phyloP scores from a whole-genome alignment of 257 asterid species.

The Eucommia ulmoides region DNA sequence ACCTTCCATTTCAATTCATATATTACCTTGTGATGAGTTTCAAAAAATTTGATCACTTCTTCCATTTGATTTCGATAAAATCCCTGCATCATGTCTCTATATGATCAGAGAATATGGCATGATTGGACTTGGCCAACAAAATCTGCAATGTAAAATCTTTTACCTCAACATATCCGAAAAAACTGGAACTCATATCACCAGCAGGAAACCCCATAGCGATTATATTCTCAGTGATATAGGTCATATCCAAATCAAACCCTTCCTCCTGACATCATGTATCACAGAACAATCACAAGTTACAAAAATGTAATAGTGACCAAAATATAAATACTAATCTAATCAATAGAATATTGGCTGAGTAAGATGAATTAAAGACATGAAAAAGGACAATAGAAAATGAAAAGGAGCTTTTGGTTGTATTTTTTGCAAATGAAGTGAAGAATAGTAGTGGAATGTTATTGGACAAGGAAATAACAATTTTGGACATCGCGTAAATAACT shows the following conservation, averaged over 20 bases:
- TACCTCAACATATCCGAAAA: constrained; percentile 95
- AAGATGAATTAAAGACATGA: background rate
- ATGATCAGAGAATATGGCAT: constrained; percentile 11
- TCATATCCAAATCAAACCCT: constrained; percentile 97
- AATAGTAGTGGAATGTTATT: background rate
- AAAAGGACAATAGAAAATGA: background rate
- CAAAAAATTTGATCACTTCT: constrained; percentile 92
- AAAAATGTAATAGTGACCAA: too few relatives aligned
- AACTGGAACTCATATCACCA: constrained; percentile 94
- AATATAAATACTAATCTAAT: too few relatives aligned
- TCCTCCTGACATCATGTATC: too few relatives aligned
- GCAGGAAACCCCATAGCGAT: constrained; percentile 99
- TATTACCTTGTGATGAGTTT: constrained; percentile 87
- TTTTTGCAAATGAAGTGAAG: background rate
- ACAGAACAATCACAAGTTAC: constrained; percentile 2
- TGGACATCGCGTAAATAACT: too few relatives aligned
- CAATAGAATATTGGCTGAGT: background rate
- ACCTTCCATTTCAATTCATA: background rate
- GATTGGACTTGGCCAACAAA: background rate
- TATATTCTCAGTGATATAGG: constrained; percentile 88
- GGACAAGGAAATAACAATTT: background rate
- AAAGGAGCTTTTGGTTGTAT: background rate
- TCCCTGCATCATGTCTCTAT: constrained; percentile 45
- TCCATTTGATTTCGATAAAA: constrained; percentile 95
- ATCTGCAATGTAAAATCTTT: constrained; percentile 9